Evolutionary conservation across 2,329 filamentous ascomycete genomes (phyloP).

Genomic region (Coniochaeta ligniaria): DNA sequence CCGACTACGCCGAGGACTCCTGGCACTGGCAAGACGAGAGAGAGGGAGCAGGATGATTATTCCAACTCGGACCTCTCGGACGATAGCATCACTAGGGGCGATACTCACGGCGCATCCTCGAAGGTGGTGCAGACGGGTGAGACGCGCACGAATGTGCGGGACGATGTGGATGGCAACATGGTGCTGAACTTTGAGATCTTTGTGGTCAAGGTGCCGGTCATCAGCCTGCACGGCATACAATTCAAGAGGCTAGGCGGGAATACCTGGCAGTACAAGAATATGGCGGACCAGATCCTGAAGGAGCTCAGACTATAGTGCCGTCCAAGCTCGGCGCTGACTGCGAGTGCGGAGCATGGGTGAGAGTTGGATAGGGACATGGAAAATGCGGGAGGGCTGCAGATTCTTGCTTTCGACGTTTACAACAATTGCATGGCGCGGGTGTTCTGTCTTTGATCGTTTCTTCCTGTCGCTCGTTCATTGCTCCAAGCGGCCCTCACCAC

Average conservation of each 20-base stretch:
- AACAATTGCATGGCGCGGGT: constrained; percentile 1
- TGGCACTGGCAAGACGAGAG: constrained; percentile 35
- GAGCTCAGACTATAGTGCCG: constrained; percentile 67
- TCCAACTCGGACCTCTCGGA: constrained; percentile 84
- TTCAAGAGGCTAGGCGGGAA: constrained; percentile 96
- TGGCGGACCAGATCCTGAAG: constrained; percentile 91
- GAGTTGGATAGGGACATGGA: not conserved
- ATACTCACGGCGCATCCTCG: constrained; percentile 40
- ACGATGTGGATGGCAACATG: constrained; percentile 78
- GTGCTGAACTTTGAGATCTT: constrained; percentile 89
- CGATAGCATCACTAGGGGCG: constrained; percentile 55
- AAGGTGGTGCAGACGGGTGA: constrained; percentile 56
- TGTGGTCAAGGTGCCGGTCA: constrained; percentile 92
- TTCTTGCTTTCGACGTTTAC: not conserved
- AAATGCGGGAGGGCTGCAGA: not conserved
- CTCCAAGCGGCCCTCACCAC: not conserved
- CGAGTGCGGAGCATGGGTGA: not conserved
- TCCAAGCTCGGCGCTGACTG: not conserved
- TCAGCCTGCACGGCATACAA: constrained; percentile 90
- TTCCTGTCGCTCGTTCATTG: not conserved
- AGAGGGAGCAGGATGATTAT: constrained; percentile 67
- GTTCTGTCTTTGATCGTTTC: not conserved
- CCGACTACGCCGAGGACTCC: constrained; percentile 3
- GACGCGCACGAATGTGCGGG: constrained; percentile 87
- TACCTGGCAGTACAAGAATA: constrained; percentile 98